A percentile compares a stretch with the other conserved stretches of the same genome.
phyloP scores from a whole-genome alignment of 495 filamentous ascomycete species.

The Lophiotrema nucula region DNA sequence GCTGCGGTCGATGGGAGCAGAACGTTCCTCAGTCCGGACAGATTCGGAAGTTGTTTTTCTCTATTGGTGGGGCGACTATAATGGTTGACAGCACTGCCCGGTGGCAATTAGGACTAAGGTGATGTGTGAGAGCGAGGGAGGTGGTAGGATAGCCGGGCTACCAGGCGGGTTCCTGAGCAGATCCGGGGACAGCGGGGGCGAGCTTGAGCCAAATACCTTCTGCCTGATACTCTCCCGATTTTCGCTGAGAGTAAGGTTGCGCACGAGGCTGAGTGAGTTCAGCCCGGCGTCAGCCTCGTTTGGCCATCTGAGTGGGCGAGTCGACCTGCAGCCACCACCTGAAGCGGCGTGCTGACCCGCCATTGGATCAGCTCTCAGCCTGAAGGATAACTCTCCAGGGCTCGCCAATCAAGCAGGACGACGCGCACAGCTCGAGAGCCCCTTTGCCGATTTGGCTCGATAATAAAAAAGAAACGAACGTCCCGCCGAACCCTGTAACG shows the following conservation, averaged over 20 bases:
- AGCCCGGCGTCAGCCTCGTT: constrained; percentile 37
- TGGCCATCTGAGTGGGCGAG: constrained; percentile 32
- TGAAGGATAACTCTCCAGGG: constrained; percentile 2
- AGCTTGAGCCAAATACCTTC: constrained; percentile 25
- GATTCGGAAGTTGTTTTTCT: constrained; percentile 11
- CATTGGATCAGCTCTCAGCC: constrained; percentile 23
- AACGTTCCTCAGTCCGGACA: constrained; percentile 10
- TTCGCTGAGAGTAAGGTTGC: constrained; percentile 18
- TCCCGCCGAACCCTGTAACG: constrained; percentile 28
- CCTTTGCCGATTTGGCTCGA: constrained; percentile 17
- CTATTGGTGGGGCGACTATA: constrained; percentile 20
- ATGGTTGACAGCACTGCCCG: constrained; percentile 5
- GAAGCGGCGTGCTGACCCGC: constrained; percentile 29
- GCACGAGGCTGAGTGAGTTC: constrained; percentile 35
- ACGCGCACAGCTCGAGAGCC: constrained; percentile 18
- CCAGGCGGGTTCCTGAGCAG: constrained; percentile 12
- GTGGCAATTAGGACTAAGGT: background rate
- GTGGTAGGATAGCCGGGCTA: background rate
- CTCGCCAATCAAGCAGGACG: constrained; percentile 14
- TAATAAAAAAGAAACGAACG: constrained; percentile 27
- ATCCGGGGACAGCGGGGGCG: constrained; percentile 16
- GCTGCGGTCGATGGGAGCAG: constrained; percentile 4
- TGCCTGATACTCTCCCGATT: constrained; percentile 32
- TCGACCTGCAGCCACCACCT: constrained; percentile 30
- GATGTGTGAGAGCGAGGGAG: background rate